A percentile compares a stretch with the other conserved stretches of the same genome.
These are phyloP conservation scores for Coleophoma cylindrospora DNA, from an alignment of 2,329 filamentous ascomycete genomes.

Conservation along the genomic window DNA sequence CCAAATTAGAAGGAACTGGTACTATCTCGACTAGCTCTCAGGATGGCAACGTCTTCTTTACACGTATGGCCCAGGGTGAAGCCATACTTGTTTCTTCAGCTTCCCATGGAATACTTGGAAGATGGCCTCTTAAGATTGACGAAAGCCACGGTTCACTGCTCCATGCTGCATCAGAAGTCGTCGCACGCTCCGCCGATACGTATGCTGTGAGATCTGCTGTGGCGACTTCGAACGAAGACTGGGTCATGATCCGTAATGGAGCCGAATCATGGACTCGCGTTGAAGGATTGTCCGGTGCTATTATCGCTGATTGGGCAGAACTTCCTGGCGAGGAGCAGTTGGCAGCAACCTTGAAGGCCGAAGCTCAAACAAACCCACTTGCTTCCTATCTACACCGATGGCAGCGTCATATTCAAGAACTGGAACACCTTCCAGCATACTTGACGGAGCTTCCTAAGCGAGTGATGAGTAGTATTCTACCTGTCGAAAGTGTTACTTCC, in stretches of 20 bases:
- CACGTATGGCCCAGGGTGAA: conserved; percentile 71
- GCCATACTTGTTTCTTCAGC: conserved; percentile 69
- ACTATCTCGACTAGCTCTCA: conserved; percentile 75
- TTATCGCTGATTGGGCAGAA: conserved; percentile 77
- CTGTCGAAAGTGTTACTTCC: conserved; percentile 44
- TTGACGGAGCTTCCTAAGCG: conserved; percentile 64
- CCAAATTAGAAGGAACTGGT: conserved; percentile 63
- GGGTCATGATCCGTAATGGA: conserved; percentile 80
- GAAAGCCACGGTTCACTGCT: conserved; percentile 42
- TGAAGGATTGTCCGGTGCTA: conserved; percentile 76
- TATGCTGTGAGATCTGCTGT: conserved; percentile 77
- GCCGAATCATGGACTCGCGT: conserved; percentile 73
- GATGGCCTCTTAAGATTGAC: conserved; percentile 58
- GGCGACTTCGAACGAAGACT: conserved; percentile 64
- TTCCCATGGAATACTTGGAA: conserved; percentile 70
- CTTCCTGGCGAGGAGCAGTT: conserved; percentile 68
- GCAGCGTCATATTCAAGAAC: conserved; percentile 73
- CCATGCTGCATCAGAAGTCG: conserved; percentile 76
- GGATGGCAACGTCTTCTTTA: conserved; percentile 84
- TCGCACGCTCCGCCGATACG: conserved; percentile 60
- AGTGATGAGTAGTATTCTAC: conserved; percentile 54
- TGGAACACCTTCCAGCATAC: conserved; percentile 71
- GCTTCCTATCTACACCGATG: conserved; percentile 86
- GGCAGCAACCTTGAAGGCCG: conserved; percentile 75
- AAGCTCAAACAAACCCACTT: conserved; percentile 76